phyloP scores from a whole-genome alignment of 768 basidiomycete genomes.

The Mycena galopus region DNA sequence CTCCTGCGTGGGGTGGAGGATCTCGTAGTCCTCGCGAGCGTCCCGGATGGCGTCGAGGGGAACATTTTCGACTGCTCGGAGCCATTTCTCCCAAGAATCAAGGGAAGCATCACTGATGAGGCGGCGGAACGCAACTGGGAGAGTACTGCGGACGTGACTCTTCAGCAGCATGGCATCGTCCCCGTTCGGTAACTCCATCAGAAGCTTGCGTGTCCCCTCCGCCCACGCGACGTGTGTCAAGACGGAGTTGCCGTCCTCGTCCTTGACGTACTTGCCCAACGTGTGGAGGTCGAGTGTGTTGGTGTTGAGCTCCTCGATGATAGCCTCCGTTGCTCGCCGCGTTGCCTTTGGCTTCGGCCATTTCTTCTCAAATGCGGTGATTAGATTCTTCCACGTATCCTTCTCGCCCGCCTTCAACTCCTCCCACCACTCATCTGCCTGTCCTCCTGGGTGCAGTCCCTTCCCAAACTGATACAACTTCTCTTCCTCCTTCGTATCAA shows the following conservation, averaged over 20 bases:
- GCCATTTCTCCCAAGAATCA: conserved; percentile 13
- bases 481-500: conserved; percentile 4
- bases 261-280: background rate
- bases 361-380: conserved; percentile 11
- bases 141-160: background rate
- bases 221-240: conserved; percentile 15
- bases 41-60: conserved; percentile 3
- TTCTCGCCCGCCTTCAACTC: background rate
- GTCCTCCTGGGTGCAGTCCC: conserved; percentile 1
- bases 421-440: conserved; percentile 26
- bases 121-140: conserved; percentile 14
- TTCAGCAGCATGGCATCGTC: conserved; percentile 21
- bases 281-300: background rate
- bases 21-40: background rate
- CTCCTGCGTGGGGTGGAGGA: background rate
- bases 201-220: background rate
- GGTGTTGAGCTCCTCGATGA: background rate
- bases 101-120: background rate
- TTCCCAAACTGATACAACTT: conserved; percentile 18
- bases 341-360: conserved; percentile 20
- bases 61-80: conserved; percentile 15
- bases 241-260: background rate
- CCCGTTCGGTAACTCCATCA: background rate
- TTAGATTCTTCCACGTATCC: background rate
- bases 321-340: background rate